Base-by-base conservation (phyloP, 75 land plant species). In the Azolla pinnata region DNA sequence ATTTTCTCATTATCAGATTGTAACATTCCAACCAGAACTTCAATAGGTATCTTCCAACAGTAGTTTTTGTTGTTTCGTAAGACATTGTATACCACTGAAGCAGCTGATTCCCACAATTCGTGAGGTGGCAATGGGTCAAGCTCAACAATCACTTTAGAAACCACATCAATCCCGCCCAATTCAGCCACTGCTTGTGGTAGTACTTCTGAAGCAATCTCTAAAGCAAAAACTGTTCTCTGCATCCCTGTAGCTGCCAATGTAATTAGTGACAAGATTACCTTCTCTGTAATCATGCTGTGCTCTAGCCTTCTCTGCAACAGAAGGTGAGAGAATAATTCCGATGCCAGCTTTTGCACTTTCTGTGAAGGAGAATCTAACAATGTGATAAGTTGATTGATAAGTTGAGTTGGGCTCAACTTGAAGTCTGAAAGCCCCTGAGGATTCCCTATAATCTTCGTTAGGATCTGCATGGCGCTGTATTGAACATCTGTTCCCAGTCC, bases 401-500 rank as follows among this genome's bases (percentile, higher is more conserved):
- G 46, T 9, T 44, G 42, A 18, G 16, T 60, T 16, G 30, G 62
- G 44, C 47, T 38, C 42, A 44, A 28, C 45, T 38, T 28, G 8
- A 24, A 60, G 46, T 20, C 23, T 21, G 48, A 46, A 28, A 44
- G 44, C n/a, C 28, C 27, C 7, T 60, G 27, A 38, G 62, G 28
- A 3, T 44, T 44, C 12, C 45, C 62, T 2, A 60, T 2, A 44
- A 60, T 60, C 21, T 40, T 60, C 1, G 44, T 24, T 7, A 60
- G 62, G n/a, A 44, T 29, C 47, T 60, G 62, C 31, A 60, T 44
- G 23, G 23, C 26, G 46, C 44, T 60, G 44, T 40, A 28, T 25
- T 60, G 62, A 18, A 46, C 62, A 14, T 19, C 48, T 3, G 14
- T 67, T 60, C 77, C 74, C 61, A 76, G 25, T 14, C 76, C 77